These are phyloP conservation scores for Picea glauca DNA, from an alignment of 75 land plant species.

Conservation along the genomic window DNA sequence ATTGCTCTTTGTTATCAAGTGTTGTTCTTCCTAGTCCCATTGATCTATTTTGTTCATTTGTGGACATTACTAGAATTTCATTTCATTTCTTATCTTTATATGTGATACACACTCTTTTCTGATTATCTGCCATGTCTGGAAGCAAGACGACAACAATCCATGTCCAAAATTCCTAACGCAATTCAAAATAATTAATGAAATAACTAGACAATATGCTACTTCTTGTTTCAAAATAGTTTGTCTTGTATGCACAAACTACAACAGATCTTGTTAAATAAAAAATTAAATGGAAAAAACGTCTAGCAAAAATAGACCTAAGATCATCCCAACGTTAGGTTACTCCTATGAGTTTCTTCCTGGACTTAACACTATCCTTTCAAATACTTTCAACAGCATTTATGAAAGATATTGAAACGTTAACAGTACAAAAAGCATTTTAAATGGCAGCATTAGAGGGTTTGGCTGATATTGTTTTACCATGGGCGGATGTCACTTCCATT, in stretches of 20 bases:
- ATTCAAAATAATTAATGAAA: background rate
- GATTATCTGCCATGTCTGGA: too few relatives aligned
- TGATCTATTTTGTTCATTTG: too few relatives aligned
- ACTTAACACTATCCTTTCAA: background rate
- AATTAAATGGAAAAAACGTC: background rate
- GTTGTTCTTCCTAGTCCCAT: too few relatives aligned
- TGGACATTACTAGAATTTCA: too few relatives aligned
- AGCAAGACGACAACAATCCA: too few relatives aligned
- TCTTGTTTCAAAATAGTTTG: background rate
- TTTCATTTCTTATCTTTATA: too few relatives aligned
- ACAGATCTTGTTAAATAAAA: background rate
- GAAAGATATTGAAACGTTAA: background rate
- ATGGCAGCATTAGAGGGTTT: background rate
- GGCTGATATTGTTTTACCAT: slow-evolving; percentile 49
- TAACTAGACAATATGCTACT: background rate
- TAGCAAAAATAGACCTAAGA: background rate
- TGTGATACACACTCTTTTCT: too few relatives aligned
- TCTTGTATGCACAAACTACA: background rate
- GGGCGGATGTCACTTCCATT: slow-evolving; percentile 99
- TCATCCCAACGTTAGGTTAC: background rate
- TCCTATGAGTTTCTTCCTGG: background rate
- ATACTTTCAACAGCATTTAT: background rate
- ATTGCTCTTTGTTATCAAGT: too few relatives aligned
- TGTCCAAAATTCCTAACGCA: too few relatives aligned
- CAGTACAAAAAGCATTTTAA: background rate